Conservation (phyloP, 208 protist species). For the Crithidia expoeki region DNA sequence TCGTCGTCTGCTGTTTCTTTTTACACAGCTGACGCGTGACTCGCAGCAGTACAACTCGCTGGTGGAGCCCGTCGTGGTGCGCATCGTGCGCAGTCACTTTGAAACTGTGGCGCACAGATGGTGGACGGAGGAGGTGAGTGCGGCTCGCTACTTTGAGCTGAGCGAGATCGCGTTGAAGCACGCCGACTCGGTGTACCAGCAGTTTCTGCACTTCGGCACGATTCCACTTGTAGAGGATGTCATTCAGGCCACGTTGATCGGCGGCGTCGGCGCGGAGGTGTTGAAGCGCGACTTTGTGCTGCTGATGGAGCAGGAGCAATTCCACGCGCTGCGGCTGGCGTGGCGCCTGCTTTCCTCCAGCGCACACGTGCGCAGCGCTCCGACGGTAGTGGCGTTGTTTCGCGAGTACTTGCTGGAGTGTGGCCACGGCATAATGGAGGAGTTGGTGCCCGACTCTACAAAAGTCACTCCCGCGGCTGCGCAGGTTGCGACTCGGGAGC, state of each 20-base stretch:
- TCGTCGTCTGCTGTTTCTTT: conserved; percentile 35
- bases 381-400: conserved; percentile 25
- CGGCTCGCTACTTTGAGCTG: conserved; percentile 42
- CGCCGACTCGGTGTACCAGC: conserved; percentile 33
- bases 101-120: conserved; percentile 28
- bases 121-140: conserved; percentile 32
- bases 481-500: conserved; percentile 19
- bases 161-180: conserved; percentile 42
- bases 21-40: conserved; percentile 51
- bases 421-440: conserved; percentile 31
- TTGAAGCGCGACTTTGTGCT: conserved; percentile 51
- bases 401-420: conserved; percentile 70
- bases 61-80: conserved; percentile 54
- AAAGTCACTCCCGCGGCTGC: conserved; percentile 23
- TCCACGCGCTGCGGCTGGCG: conserved; percentile 40
- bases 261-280: conserved; percentile 34
- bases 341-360: conserved; percentile 51
- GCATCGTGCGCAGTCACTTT: conserved; percentile 41
- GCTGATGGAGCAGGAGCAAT: conserved; percentile 33
- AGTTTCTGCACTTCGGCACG: conserved; percentile 50
- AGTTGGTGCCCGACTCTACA: conserved; percentile 22
- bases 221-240: conserved; percentile 49
- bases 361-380: conserved; percentile 28
- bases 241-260: conserved; percentile 46
- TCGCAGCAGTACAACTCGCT: conserved; percentile 53